Percentiles rank a stretch among this genome's conserved stretches.
phyloP scores from a whole-genome alignment of 805 yeast genomes.

The Kuraishia ogatae region DNA sequence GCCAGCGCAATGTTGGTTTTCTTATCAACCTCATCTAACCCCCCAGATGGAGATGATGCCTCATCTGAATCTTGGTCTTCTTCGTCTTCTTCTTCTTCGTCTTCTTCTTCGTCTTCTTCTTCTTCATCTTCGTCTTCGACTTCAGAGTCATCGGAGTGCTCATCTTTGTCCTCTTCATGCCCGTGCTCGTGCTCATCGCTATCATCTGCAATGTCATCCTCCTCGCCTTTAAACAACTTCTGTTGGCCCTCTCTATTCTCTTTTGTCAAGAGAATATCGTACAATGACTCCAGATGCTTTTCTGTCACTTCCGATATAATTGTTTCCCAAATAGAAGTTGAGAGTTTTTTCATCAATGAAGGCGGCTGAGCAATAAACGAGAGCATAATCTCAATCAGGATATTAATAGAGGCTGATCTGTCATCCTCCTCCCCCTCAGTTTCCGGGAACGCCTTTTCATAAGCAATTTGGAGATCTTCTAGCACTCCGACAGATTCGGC shows the following conservation, averaged over 20 bases:
- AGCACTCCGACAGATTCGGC: conserved; percentile 69
- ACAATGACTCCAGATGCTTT: conserved; percentile 37
- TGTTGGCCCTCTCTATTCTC: conserved; percentile 81
- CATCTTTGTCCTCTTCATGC: conserved; percentile 25
- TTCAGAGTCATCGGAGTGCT: conserved; percentile 24
- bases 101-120: conserved; percentile 31
- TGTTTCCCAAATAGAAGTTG: conserved; percentile 39
- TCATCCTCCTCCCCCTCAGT: conserved; percentile 29
- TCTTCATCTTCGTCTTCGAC: conserved; percentile 31
- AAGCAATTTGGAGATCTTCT: conserved; percentile 62
- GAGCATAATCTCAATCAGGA: conserved; percentile 40
- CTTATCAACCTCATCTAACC: conserved; percentile 22
- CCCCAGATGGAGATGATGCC: conserved; percentile 11
- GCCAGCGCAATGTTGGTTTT: conserved; percentile 60
- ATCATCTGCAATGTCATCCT: conserved; percentile 33
- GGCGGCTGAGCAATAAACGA: conserved; percentile 51
- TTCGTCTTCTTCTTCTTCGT: conserved; percentile 25
- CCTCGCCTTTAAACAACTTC: conserved; percentile 56
- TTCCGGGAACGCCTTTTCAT: conserved; percentile 31
- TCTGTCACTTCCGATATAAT: conserved; percentile 36
- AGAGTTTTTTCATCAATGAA: conserved; percentile 46
- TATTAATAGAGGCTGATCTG: conserved; percentile 22
- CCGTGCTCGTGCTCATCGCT: conserved; percentile 22
- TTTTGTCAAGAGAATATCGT: conserved; percentile 50
- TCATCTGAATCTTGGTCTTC: conserved; percentile 12